phyloP scores from a whole-genome alignment of 768 basidiomycete species.

The Kwoniella bestiolae region DNA sequence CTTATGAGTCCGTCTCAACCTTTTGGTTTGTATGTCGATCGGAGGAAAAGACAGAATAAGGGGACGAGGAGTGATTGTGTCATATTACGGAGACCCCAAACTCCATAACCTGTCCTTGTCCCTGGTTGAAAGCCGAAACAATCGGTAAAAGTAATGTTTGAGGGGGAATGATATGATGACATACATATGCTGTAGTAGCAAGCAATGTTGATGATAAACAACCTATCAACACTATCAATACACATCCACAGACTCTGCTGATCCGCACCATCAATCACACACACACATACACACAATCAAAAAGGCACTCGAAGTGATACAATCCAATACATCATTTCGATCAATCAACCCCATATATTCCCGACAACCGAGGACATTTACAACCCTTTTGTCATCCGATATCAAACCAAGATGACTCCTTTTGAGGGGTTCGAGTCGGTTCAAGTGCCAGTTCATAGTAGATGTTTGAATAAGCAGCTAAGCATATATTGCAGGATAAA shows the following conservation, averaged over 20 bases:
- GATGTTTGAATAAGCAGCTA: constrained; percentile 7
- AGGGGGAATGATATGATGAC: neutral
- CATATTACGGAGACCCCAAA: neutral
- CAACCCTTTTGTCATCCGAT: neutral
- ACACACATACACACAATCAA: neutral
- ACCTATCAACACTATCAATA: no score
- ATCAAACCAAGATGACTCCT: constrained; percentile 7
- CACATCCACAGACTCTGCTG: neutral
- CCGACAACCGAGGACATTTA: neutral
- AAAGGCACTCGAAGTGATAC: neutral
- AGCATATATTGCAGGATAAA: constrained; percentile 18
- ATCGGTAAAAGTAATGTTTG: constrained; percentile 6
- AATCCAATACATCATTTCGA: neutral
- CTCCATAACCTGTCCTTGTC: neutral
- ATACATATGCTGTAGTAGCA: no score
- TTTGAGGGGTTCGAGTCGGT: constrained; percentile 21
- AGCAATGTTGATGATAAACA: no score
- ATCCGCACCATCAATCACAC: neutral
- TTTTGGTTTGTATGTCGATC: neutral
- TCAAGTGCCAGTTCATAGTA: constrained; percentile 17
- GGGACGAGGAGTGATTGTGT: no score
- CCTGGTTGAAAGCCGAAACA: neutral
- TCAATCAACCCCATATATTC: neutral
- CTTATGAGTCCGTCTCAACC: neutral
- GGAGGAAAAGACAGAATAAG: no score